These are phyloP conservation scores for Tetrahymena elliotti DNA, from an alignment of 73 alveolate genomes.

Conservation along the genomic window DNA sequence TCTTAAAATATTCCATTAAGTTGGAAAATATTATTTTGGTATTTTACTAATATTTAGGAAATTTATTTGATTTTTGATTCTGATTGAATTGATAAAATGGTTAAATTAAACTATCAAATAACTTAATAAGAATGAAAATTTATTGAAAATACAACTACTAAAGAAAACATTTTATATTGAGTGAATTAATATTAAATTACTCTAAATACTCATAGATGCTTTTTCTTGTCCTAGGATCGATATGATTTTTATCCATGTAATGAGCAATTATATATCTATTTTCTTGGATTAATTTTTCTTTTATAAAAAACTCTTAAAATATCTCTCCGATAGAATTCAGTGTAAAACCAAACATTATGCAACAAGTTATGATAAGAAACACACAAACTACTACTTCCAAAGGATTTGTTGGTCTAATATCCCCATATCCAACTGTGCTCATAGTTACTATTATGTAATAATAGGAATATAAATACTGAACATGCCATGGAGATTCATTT, in stretches of 20 bases:
- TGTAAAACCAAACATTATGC: background rate
- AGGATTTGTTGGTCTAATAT: background rate
- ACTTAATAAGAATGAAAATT: no score
- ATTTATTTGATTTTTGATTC: no score
- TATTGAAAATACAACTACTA: background rate
- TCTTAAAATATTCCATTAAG: no score
- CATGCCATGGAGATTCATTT: background rate
- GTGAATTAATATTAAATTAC: background rate
- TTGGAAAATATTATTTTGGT: no score
- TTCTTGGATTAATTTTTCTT: background rate
- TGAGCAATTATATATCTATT: background rate
- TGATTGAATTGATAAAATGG: no score
- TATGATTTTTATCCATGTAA: background rate
- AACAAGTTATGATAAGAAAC: background rate
- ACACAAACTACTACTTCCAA: background rate
- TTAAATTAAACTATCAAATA: no score
- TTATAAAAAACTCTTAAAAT: background rate
- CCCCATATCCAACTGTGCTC: slow-evolving; percentile 39
- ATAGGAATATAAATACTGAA: slow-evolving; percentile 10
- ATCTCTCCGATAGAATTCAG: background rate
- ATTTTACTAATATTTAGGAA: no score
- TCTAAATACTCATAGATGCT: background rate
- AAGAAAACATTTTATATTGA: background rate
- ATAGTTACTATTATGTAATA: slow-evolving; percentile 21
- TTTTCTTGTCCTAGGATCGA: background rate